phyloP scores from a whole-genome alignment of 106 monocot genomes.

The Dendrobium catenatum region DNA sequence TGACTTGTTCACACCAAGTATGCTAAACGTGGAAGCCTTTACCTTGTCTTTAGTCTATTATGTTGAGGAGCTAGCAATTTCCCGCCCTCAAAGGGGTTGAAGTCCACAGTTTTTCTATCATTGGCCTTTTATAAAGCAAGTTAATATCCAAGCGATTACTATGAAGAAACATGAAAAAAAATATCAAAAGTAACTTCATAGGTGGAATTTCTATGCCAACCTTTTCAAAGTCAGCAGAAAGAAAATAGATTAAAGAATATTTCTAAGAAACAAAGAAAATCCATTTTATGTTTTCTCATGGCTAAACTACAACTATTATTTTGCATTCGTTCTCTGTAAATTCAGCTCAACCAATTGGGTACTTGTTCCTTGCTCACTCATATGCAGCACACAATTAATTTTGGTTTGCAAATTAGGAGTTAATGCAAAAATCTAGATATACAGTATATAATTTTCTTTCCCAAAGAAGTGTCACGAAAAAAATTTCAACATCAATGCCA shows the following conservation, averaged over 20 bases:
- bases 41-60: background rate
- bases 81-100: background rate
- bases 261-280: background rate
- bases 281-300: background rate
- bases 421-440: background rate
- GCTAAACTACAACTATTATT: background rate
- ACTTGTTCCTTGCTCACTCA: background rate
- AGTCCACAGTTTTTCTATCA: background rate
- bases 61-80: background rate
- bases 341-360: background rate
- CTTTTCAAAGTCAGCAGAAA: background rate
- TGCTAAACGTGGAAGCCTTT: background rate
- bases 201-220: background rate
- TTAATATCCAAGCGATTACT: background rate
- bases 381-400: background rate
- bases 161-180: background rate
- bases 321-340: background rate
- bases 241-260: background rate
- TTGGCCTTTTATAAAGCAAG: background rate
- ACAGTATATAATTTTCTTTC: background rate
- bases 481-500: background rate
- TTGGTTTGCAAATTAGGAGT: background rate
- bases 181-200: background rate
- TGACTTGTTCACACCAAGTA: background rate
- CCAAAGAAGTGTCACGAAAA: background rate